A percentile compares a stretch with the other conserved stretches of the same genome.
These are phyloP conservation scores for Atkinsonella texensis DNA, from an alignment of 2,329 filamentous ascomycete species.

Conservation along the genomic window DNA sequence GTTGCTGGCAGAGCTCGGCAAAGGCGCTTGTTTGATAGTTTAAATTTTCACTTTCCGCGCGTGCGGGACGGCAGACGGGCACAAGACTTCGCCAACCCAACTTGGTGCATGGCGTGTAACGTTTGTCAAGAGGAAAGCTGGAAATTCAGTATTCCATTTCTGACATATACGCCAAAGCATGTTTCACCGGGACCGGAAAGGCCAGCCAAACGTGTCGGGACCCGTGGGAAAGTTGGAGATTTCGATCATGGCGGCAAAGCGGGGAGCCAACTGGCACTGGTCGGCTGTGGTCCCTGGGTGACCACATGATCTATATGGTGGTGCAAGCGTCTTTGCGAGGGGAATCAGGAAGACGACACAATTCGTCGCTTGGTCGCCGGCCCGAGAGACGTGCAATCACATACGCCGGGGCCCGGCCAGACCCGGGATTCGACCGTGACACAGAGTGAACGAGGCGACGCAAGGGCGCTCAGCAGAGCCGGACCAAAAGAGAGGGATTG, in stretches of 20 bases:
- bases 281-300: not conserved
- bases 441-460: not conserved
- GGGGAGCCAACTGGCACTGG: not conserved
- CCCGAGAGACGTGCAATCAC: conserved; percentile 1
- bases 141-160: not conserved
- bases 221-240: not conserved
- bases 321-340: not conserved
- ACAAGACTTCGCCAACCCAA: not conserved
- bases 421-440: not conserved
- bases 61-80: not conserved
- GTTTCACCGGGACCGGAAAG: conserved; percentile 3
- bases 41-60: not conserved
- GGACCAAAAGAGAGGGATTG: not conserved
- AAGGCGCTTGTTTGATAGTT: not conserved
- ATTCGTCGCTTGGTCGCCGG: not conserved
- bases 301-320: conserved; percentile 1
- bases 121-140: conserved; percentile 1
- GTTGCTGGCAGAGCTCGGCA: not conserved
- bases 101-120: not conserved
- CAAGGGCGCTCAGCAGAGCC: not conserved
- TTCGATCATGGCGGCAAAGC: not conserved
- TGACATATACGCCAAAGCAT: conserved; percentile 1
- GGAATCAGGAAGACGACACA: not conserved
- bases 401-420: not conserved
- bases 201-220: conserved; percentile 2